phyloP scores from a whole-genome alignment of 192 early-diverging fungal genomes.

The Chytriomyces hyalinus region DNA sequence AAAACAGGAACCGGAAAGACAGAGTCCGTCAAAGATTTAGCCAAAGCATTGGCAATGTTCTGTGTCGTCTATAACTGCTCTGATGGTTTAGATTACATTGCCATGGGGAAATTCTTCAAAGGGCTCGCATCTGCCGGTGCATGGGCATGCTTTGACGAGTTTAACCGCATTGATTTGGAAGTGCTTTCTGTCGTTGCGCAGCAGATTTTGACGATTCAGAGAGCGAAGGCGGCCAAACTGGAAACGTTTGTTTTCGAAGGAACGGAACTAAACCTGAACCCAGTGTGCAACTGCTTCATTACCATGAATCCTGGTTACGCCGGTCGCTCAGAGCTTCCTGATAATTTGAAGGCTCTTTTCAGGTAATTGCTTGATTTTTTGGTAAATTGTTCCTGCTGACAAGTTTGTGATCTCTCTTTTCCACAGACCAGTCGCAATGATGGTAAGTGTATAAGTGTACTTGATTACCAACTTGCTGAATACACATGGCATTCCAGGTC shows the following conservation, averaged over 20 bases:
- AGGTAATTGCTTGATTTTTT: slow-evolving; percentile 42
- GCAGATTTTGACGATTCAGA: slow-evolving; percentile 66
- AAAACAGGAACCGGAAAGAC: slow-evolving; percentile 62
- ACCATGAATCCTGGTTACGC: slow-evolving; percentile 75
- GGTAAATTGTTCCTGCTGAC: slow-evolving; percentile 6
- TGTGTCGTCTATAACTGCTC: slow-evolving; percentile 72
- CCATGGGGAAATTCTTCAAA: slow-evolving; percentile 72
- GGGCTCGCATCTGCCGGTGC: slow-evolving; percentile 67
- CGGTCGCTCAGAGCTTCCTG: slow-evolving; percentile 64
- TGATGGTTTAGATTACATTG: slow-evolving; percentile 68
- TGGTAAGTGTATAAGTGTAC: slow-evolving; percentile 39
- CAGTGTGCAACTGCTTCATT: slow-evolving; percentile 60
- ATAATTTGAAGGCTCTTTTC: slow-evolving; percentile 68
- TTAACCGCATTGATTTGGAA: slow-evolving; percentile 69
- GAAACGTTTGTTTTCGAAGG: slow-evolving; percentile 65
- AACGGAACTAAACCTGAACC: slow-evolving; percentile 62
- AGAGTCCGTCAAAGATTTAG: slow-evolving; percentile 67
- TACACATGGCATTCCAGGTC: slow-evolving; percentile 43
- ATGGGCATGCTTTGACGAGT: slow-evolving; percentile 69
- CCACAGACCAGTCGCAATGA: slow-evolving; percentile 59
- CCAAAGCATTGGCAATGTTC: slow-evolving; percentile 70
- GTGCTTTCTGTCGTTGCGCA: slow-evolving; percentile 68
- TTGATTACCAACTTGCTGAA: slow-evolving; percentile 12
- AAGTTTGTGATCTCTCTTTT: background rate
- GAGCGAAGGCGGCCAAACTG: slow-evolving; percentile 62